Evolutionary conservation across 768 basidiomycete species (phyloP).

Genomic region (Trametes cingulata): DNA sequence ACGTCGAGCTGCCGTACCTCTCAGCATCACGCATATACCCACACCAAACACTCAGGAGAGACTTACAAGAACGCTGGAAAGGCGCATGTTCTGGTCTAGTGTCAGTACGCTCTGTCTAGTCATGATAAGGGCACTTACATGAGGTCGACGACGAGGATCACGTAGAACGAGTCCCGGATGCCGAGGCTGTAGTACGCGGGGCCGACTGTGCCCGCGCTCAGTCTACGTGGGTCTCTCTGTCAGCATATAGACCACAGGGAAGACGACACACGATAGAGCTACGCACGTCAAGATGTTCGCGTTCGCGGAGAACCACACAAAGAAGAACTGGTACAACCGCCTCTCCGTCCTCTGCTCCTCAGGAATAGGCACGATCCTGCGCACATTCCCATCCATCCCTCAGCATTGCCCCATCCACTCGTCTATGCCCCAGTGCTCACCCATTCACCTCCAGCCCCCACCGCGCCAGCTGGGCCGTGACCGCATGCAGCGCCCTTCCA

Average conservation of each 20-base stretch:
- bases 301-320: constrained; percentile 72
- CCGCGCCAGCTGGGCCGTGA: constrained; percentile 21
- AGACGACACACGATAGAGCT: not conserved
- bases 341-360: constrained; percentile 52
- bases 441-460: constrained; percentile 29
- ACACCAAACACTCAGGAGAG: not conserved
- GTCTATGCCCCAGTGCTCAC: no score
- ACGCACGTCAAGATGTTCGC: constrained; percentile 61
- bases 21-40: not conserved
- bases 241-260: no score
- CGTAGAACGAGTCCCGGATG: constrained; percentile 43
- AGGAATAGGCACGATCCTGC: constrained; percentile 56
- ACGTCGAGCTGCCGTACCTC: constrained; percentile 39
- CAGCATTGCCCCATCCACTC: not conserved
- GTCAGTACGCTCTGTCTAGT: constrained; percentile 5
- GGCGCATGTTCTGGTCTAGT: constrained; percentile 30
- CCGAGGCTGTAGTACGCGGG: constrained; percentile 51
- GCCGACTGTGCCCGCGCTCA: constrained; percentile 51
- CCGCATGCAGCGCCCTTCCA: constrained; percentile 7
- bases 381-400: not conserved
- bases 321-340: constrained; percentile 64
- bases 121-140: constrained; percentile 35
- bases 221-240: constrained; percentile 27
- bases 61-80: constrained; percentile 43
- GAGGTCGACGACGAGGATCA: constrained; percentile 46